phyloP scores from a whole-genome alignment of 1,139 yeast species.

The Geotrichum phurueaensis region DNA sequence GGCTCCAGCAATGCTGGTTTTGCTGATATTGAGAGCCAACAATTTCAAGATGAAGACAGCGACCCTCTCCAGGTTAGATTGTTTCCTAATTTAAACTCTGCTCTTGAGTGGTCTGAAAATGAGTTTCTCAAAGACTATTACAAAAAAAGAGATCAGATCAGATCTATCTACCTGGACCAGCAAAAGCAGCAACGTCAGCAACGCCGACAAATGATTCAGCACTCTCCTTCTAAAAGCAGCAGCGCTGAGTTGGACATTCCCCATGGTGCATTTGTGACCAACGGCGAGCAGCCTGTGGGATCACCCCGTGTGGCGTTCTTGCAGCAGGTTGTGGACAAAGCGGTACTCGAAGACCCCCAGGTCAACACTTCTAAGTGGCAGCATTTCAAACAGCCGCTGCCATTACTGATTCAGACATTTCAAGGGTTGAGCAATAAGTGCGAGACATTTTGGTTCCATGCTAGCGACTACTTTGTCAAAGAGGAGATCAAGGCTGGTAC shows the following conservation, averaged over 20 bases:
- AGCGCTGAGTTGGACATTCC: not conserved
- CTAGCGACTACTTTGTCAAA: conserved; percentile 49
- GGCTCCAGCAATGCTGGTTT: not conserved
- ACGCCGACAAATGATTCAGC: not conserved
- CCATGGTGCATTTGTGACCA: not conserved
- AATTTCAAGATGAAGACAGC: conserved; percentile 4
- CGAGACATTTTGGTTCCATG: conserved; percentile 58
- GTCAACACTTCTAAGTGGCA: conserved; percentile 28
- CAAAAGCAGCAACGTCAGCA: conserved; percentile 3
- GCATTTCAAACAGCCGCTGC: conserved; percentile 52
- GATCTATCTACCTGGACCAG: conserved; percentile 19
- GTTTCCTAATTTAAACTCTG: conserved; percentile 73
- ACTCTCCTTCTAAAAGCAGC: not conserved
- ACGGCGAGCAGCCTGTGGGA: conserved; percentile 29
- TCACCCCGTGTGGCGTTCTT: conserved; percentile 64
- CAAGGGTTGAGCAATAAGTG: conserved; percentile 56
- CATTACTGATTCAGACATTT: conserved; percentile 62
- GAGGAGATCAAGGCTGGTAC: conserved; percentile 47
- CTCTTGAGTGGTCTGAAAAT: conserved; percentile 96
- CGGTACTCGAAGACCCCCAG: conserved; percentile 39
- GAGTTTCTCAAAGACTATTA: conserved; percentile 69
- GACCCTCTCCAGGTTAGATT: conserved; percentile 45
- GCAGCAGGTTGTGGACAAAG: conserved; percentile 55
- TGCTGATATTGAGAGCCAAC: conserved; percentile 1
- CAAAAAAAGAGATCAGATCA: conserved; percentile 32